Percentiles rank a stretch among this genome's conserved stretches.
These are phyloP conservation scores for Chloris gayana DNA, from an alignment of 176 grass and related monocot species.

Conservation along the genomic window DNA sequence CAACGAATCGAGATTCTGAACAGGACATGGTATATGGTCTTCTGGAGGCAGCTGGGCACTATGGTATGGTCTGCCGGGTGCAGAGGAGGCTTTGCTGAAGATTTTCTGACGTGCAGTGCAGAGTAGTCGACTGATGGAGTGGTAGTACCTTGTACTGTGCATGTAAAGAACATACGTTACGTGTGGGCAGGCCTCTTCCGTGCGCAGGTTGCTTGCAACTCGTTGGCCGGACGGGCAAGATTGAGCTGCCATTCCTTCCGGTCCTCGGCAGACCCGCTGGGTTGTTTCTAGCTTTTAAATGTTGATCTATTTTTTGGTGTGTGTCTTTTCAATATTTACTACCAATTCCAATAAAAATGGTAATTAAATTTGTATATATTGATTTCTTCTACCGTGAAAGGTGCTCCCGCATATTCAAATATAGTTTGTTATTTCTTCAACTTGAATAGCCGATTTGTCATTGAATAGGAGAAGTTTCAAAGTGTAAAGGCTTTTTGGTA, in stretches of 20 bases:
- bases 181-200: conserved; percentile 29
- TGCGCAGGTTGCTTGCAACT: neutral
- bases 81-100: neutral
- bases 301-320: no score
- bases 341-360: no score
- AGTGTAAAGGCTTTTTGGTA: no score
- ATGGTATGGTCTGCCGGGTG: neutral
- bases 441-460: no score
- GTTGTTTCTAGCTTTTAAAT: no score
- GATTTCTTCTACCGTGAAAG: no score
- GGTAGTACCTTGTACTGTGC: neutral
- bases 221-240: neutral
- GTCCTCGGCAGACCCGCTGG: conserved; percentile 8
- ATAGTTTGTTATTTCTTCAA: no score
- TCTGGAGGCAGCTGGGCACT: neutral
- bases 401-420: no score
- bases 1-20: neutral
- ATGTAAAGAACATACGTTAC: conserved; percentile 28
- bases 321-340: no score
- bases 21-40: neutral
- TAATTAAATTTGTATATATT: no score
- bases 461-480: no score
- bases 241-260: neutral
- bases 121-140: neutral
- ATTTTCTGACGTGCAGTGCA: neutral